Conservation (phyloP, 2,329 filamentous ascomycete species). For the Dothideomycetidae sp. region DNA sequence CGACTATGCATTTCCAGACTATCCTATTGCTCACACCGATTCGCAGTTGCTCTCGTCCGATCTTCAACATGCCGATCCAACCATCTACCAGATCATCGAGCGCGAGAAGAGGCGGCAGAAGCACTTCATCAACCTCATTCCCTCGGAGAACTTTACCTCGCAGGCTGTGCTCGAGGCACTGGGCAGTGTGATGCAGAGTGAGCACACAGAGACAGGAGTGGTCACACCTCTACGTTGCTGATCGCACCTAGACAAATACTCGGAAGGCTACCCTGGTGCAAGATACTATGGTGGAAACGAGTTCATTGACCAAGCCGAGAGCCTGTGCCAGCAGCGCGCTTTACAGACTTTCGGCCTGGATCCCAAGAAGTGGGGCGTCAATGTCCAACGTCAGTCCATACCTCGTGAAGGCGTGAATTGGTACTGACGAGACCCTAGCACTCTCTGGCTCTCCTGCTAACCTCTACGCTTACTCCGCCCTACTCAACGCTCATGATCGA, state of each 20-base stretch:
- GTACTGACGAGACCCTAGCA: slow-evolving; percentile 14
- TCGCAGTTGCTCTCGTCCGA: slow-evolving; percentile 61
- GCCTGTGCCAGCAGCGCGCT: slow-evolving; percentile 78
- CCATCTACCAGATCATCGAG: slow-evolving; percentile 77
- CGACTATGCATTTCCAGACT: neutral
- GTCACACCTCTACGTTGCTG: slow-evolving; percentile 1
- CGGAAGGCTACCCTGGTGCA: slow-evolving; percentile 91
- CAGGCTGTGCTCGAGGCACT: slow-evolving; percentile 83
- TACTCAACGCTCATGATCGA: slow-evolving; percentile 84
- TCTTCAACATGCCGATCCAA: slow-evolving; percentile 72
- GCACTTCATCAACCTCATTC: slow-evolving; percentile 95
- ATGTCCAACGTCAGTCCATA: slow-evolving; percentile 58
- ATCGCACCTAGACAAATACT: slow-evolving; percentile 63
- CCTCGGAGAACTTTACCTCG: slow-evolving; percentile 90
- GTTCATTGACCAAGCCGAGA: slow-evolving; percentile 83
- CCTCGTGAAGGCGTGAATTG: neutral
- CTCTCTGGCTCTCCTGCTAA: slow-evolving; percentile 68
- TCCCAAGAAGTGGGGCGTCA: slow-evolving; percentile 85
- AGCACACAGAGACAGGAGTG: slow-evolving; percentile 16
- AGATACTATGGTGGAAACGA: slow-evolving; percentile 96
- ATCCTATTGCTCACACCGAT: slow-evolving; percentile 9
- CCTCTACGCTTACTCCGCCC: slow-evolving; percentile 76
- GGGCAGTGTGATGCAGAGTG: slow-evolving; percentile 90
- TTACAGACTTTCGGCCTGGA: slow-evolving; percentile 76
- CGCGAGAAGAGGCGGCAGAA: slow-evolving; percentile 94